phyloP scores from a whole-genome alignment of 106 monocot genomes.

The Iris macrosiphon region DNA sequence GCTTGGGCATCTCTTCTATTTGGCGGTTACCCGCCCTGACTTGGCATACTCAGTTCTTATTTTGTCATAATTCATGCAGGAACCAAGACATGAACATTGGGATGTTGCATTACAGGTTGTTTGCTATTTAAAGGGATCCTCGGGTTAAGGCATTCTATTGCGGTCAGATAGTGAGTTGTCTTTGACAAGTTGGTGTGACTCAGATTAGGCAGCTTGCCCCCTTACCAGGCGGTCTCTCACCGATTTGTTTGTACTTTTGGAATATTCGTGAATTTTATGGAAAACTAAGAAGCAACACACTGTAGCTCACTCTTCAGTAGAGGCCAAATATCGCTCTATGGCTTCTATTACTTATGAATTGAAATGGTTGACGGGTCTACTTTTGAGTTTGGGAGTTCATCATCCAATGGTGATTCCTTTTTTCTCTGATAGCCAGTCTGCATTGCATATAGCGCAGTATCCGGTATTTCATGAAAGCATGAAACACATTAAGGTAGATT shows the following conservation, averaged over 20 bases:
- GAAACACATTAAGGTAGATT: slow-evolving; percentile 8
- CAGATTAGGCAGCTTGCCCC: background rate
- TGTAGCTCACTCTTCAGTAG: slow-evolving; percentile 1
- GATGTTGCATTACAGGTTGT: background rate
- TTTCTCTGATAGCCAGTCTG: slow-evolving; percentile 4
- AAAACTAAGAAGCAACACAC: slow-evolving; percentile 1
- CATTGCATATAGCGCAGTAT: background rate
- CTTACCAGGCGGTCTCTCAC: background rate
- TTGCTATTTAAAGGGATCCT: background rate
- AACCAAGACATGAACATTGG: background rate
- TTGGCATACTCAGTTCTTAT: slow-evolving; percentile 2
- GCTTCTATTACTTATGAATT: background rate
- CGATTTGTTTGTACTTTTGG: background rate
- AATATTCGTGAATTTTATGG: background rate
- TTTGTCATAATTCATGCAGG: background rate
- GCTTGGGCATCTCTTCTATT: background rate
- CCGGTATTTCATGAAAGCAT: slow-evolving; percentile 1
- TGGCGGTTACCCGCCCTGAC: background rate
- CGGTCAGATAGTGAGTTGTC: too few relatives aligned
- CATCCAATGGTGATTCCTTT: background rate
- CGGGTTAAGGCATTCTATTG: background rate
- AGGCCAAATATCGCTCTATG: slow-evolving; percentile 3
- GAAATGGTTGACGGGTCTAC: background rate
- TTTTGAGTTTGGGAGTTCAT: background rate
- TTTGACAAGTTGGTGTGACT: background rate